A percentile compares a stretch with the other conserved stretches of the same genome.
Evolutionary conservation across 306 rosid species (phyloP).

Genomic region (Pyrus pyrifolia): DNA sequence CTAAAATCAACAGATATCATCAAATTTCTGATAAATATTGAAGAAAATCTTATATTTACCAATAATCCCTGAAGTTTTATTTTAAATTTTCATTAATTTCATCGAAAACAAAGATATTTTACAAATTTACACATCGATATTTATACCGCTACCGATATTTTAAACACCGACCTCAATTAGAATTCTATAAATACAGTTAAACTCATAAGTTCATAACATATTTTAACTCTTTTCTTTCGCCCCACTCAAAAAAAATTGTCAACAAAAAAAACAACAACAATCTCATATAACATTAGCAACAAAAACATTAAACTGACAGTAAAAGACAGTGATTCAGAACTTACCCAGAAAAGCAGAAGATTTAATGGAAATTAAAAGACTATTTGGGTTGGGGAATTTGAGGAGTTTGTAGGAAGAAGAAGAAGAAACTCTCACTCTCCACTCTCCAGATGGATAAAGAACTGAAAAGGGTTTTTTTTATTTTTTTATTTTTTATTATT

Average conservation of each 20-base stretch:
- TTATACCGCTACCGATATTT: no score
- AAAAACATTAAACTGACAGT: not conserved
- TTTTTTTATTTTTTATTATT: no score
- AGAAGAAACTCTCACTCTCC: not conserved
- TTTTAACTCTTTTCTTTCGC: not conserved
- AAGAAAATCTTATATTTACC: no score
- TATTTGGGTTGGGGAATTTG: not conserved
- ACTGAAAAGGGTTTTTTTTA: not conserved
- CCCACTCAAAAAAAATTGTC: no score
- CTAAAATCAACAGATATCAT: no score
- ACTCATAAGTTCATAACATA: not conserved
- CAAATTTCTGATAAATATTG: no score
- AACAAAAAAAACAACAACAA: not conserved
- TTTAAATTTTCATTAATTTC: no score
- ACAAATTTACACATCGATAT: no score
- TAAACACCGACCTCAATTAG: no score
- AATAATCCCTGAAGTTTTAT: no score
- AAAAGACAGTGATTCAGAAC: not conserved
- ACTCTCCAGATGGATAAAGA: not conserved
- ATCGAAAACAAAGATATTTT: no score
- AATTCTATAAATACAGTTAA: not conserved
- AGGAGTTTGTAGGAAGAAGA: not conserved
- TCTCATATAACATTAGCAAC: not conserved
- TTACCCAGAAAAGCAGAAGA: constrained; percentile 7
- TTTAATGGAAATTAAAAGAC: not conserved